Evolutionary conservation across 164 flowering plant genomes (phyloP).

Genomic region (Tetrastigma voinierianum): DNA sequence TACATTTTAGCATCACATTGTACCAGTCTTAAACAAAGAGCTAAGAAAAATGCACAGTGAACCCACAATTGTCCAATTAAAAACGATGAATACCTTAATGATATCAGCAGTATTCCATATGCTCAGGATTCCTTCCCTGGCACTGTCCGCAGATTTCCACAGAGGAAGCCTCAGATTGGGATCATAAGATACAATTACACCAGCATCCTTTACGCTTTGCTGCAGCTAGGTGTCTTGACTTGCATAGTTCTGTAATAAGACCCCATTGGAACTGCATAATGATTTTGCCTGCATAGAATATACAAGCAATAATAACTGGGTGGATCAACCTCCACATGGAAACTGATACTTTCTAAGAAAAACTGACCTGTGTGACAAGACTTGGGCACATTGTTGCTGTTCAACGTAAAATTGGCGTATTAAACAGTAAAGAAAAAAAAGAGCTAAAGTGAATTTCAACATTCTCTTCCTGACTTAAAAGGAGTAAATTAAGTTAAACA

Average conservation of each 20-base stretch:
- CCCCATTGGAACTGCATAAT: slow-evolving; percentile 55
- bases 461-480: too few relatives aligned
- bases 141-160: slow-evolving; percentile 92
- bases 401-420: too few relatives aligned
- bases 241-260: slow-evolving; percentile 95
- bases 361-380: too few relatives aligned
- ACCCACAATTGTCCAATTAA: not conserved
- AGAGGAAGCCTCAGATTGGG: slow-evolving; percentile 95
- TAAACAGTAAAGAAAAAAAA: slow-evolving; percentile 1
- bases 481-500: too few relatives aligned
- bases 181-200: slow-evolving; percentile 89
- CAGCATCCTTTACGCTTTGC: slow-evolving; percentile 91
- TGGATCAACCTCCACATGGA: too few relatives aligned
- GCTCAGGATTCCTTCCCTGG: slow-evolving; percentile 91
- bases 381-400: too few relatives aligned
- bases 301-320: not conserved
- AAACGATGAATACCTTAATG: slow-evolving; percentile 63
- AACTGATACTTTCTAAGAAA: too few relatives aligned
- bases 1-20: not conserved
- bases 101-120: slow-evolving; percentile 93
- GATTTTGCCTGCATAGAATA: too few relatives aligned
- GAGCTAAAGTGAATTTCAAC: not conserved
- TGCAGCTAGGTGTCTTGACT: slow-evolving; percentile 90
- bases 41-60: not conserved
- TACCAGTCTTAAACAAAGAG: not conserved